A percentile compares a stretch with the other conserved stretches of the same genome.
Evolutionary conservation across 352 stramenopile species (phyloP).

Genomic region (Globisporangium irregulare): DNA sequence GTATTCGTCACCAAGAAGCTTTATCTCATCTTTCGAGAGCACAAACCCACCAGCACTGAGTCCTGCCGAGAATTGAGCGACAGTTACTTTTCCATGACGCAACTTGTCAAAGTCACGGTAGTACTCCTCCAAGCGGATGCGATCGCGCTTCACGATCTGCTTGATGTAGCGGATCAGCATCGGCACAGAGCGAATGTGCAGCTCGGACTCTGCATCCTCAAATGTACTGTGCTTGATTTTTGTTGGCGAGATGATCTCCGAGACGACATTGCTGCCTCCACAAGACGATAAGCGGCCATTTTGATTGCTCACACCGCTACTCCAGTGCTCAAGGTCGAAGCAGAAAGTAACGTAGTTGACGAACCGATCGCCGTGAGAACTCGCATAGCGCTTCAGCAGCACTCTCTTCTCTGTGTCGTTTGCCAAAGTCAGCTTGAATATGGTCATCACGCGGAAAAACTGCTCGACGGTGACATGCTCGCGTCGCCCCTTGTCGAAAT

Average conservation of each 20-base stretch:
- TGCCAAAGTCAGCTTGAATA: conserved; percentile 67
- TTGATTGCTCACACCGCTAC: conserved; percentile 27
- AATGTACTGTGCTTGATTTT: conserved; percentile 40
- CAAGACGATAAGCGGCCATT: conserved; percentile 37
- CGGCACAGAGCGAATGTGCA: conserved; percentile 42
- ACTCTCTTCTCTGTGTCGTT: conserved; percentile 46
- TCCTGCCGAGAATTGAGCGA: conserved; percentile 58
- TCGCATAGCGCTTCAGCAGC: conserved; percentile 71
- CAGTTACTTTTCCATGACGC: conserved; percentile 72
- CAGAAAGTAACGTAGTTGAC: conserved; percentile 87
- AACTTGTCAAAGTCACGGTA: conserved; percentile 86
- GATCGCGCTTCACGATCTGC: conserved; percentile 74
- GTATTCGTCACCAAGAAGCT: conserved; percentile 54
- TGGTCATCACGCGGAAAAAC: conserved; percentile 78
- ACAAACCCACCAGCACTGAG: conserved; percentile 55
- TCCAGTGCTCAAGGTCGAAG: conserved; percentile 67
- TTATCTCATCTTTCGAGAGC: conserved; percentile 56
- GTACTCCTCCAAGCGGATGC: conserved; percentile 79
- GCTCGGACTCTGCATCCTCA: conserved; percentile 28
- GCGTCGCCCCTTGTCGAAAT: conserved; percentile 72
- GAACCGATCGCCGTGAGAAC: conserved; percentile 66
- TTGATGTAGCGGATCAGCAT: conserved; percentile 84
- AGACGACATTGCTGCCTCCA: conserved; percentile 30
- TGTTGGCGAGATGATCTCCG: conserved; percentile 56
- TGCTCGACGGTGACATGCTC: conserved; percentile 82